Percentiles rank a stretch among this genome's conserved stretches.
Conservation (phyloP, 2,329 filamentous ascomycete genomes). For the Diatrype stigma region DNA sequence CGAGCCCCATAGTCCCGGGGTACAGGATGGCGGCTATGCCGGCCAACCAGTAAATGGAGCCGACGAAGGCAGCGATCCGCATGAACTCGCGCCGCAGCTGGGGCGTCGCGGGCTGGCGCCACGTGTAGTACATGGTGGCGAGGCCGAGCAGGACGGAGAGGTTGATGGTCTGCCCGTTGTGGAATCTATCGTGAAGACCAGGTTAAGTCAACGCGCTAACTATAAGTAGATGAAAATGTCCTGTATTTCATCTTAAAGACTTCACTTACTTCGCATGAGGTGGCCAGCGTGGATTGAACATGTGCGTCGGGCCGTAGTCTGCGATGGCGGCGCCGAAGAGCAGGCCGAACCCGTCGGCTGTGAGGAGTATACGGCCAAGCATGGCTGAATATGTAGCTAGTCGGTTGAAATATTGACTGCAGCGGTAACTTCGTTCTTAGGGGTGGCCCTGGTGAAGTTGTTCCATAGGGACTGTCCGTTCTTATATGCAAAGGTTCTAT, state of each 20-base stretch:
- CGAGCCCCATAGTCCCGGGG: constrained; percentile 35
- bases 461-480: neutral
- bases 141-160: constrained; percentile 35
- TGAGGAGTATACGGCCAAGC: constrained; percentile 37
- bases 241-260: neutral
- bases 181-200: constrained; percentile 27
- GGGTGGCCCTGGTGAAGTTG: too few species aligned
- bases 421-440: too few species aligned
- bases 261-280: constrained; percentile 39
- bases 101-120: constrained; percentile 22
- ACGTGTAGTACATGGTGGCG: constrained; percentile 37
- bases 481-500: neutral
- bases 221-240: neutral
- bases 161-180: constrained; percentile 38
- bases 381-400: constrained; percentile 20
- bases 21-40: constrained; percentile 33
- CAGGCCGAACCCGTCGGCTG: constrained; percentile 33
- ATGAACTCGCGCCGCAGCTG: constrained; percentile 27
- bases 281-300: constrained; percentile 41
- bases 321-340: constrained; percentile 34
- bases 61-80: constrained; percentile 30
- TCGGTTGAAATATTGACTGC: too few species aligned
- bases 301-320: constrained; percentile 38
- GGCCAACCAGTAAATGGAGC: constrained; percentile 38
- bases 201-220: too few species aligned